These are phyloP conservation scores for Cucumis cinereus DNA, from an alignment of 306 rosid genomes.

Conservation along the genomic window DNA sequence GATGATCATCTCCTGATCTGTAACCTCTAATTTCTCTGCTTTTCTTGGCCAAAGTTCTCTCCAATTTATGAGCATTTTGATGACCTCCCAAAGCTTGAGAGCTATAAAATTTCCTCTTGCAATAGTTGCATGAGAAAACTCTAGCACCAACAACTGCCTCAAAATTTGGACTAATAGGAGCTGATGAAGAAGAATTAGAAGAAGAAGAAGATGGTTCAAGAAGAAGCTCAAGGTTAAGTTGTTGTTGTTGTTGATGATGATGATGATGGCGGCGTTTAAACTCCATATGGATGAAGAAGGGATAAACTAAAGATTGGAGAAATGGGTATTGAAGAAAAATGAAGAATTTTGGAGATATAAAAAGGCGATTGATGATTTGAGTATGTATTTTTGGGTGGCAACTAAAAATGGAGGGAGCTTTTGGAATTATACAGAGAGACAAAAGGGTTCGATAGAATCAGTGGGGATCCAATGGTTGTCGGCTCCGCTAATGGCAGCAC, in stretches of 20 bases:
- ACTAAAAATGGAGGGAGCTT: constrained; percentile 19
- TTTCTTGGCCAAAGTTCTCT: constrained; percentile 78
- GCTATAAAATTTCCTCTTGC: constrained; percentile 74
- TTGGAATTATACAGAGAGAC: constrained; percentile 15
- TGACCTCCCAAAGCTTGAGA: constrained; percentile 92
- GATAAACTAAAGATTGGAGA: neutral
- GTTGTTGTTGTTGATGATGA: neutral
- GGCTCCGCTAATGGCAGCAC: constrained; percentile 68
- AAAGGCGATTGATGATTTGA: constrained; percentile 7
- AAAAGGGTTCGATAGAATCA: constrained; percentile 55
- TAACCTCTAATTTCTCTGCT: constrained; percentile 37
- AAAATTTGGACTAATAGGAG: constrained; percentile 19
- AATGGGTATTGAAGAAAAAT: neutral
- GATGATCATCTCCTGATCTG: neutral
- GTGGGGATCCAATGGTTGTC: constrained; percentile 68
- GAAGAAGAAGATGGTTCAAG: constrained; percentile 46
- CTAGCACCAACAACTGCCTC: constrained; percentile 18
- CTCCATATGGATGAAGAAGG: constrained; percentile 19
- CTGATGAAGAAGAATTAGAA: constrained; percentile 25
- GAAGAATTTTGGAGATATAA: neutral
- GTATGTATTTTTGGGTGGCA: neutral
- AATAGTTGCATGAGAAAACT: constrained; percentile 74
- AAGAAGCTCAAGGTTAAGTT: constrained; percentile 45
- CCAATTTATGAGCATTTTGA: constrained; percentile 90
- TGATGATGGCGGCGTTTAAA: constrained; percentile 21